Base-by-base conservation (phyloP, 2,329 filamentous ascomycete species). In the Lasiodiplodia theobromae region DNA sequence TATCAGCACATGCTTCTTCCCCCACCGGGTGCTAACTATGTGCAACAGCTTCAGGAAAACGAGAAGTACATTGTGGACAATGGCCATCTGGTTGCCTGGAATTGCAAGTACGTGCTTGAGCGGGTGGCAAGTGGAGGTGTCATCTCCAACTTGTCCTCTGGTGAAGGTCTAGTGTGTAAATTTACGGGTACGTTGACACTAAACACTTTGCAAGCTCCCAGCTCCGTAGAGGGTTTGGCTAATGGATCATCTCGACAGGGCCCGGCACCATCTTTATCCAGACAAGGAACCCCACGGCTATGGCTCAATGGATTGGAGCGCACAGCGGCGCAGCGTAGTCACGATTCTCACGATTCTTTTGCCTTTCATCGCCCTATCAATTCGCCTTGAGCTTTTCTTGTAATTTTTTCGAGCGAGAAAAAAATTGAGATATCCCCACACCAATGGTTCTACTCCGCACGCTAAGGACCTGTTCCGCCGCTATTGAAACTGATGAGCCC, bases 51-150 rank as follows among this genome's bases (percentile, higher is more conserved):
- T 63, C 79, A 81, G 73, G 84, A 86, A 14, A 91, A 91, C 11
- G 95, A 98, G 78, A 91, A 91, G 73, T 98, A 97, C 80, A 93
- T 96, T 72, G 90, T 97, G 68, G 93, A 97, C 75, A 97, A 97
- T 74, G 93, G 93, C 3, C 94, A 98, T 73, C 85, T 98, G 0
- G 94, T 98, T 0, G 95, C 96, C 0, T 99, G 96, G 96, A 97
- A 97, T 78, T 94, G 92, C 76, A 93, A 97, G 76, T 99, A 98
- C 75, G 86, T 92, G 4, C 89, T 99, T 71, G 94, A 97, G 82
- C 90, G 96, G 18, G 91, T 96, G 4, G 90, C 95, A 0, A 96
- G 92, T 3, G 96, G 96, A 2, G 96, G 96, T 47, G 89, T 99
- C 71, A 91, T 99, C n/a, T 95, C 92, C n/a, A 90, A 91, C 11